Evolutionary conservation across 306 rosid genomes (phyloP), one percentile per base, ranked within the genome.

Genomic region (Pyrus bretschneideri): DNA sequence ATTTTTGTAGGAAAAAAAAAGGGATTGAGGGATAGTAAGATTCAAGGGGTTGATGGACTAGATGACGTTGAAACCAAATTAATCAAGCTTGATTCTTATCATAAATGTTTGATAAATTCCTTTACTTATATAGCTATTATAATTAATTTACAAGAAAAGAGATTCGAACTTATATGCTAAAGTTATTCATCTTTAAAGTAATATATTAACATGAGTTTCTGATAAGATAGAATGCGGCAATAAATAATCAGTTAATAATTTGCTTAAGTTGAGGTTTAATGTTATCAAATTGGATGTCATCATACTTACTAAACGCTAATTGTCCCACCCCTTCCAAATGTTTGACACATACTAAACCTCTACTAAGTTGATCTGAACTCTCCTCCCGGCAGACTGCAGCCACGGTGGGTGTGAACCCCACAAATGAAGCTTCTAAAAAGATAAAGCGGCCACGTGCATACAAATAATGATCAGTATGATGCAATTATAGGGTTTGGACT

Each of bases 401-500:
- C 70, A 45, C 60, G 30, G 30, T 1, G 30, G 62, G 76, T 3
- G 64, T 23, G 71, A 80, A 75, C 52, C 76, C 79, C 62, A 80
- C 79, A 64, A 27, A 69, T 76, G 83, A 70, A 80, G 78, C 84
- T 81, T 81, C 84, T 64, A 61, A 49, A 71, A 69, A 67, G 69
- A 75, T 30, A 58, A 64, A 63, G 74, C 59, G 49, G 78, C 51
- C 85, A 81, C 85, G 72, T 81, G 85, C 67, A 69, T 70, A 40
- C 75, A 76, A 84, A 73, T 75, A 80, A 78, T 77, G 72, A 74
- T 17, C 73, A 33, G 78, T 68, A 74, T 70, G 82, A 57, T 78
- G 80, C 80, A 77, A 80, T 77, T 67, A 84, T 81, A 84, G 72
- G 62, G 78, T 27, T 33, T 69, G 69, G 75, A 73, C 65, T 77